Conservation (phyloP, 352 stramenopile genomes). For the Phytophthora tentaculata region DNA sequence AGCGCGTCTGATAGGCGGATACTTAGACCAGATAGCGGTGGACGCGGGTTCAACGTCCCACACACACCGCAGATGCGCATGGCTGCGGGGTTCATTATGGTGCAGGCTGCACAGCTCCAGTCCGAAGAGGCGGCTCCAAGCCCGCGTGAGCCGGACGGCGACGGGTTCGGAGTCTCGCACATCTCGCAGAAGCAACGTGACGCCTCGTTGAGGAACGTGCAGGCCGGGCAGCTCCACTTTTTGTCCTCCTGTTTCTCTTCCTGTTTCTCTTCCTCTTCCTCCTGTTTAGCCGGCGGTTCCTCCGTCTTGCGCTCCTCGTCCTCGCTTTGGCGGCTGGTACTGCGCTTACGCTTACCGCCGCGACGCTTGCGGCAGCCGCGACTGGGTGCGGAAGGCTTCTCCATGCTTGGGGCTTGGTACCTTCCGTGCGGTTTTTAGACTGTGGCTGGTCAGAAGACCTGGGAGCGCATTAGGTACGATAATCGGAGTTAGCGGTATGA, state of each 20-base stretch:
- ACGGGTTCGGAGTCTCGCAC: conserved; percentile 71
- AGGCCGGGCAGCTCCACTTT: conserved; percentile 71
- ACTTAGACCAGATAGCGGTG: conserved; percentile 39
- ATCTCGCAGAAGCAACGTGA: conserved; percentile 75
- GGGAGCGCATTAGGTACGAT: conserved; percentile 26
- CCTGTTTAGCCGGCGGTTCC: conserved; percentile 2
- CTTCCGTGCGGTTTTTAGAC: conserved; percentile 17
- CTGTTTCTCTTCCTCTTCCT: conserved; percentile 18
- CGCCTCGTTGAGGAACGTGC: conserved; percentile 76
- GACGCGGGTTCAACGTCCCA: conserved; percentile 73
- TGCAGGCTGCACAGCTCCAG: conserved; percentile 77
- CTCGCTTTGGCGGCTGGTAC: conserved; percentile 18
- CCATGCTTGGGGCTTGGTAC: conserved; percentile 23
- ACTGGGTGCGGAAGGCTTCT: conserved; percentile 18
- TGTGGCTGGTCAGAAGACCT: conserved; percentile 25
- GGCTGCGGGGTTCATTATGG: conserved; percentile 64
- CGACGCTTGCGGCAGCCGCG: conserved; percentile 28
- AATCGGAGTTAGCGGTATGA: conserved; percentile 12
- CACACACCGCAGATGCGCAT: conserved; percentile 63
- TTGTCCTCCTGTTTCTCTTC: conserved; percentile 21
- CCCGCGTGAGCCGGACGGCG: conserved; percentile 17
- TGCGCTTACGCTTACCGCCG: conserved; percentile 49
- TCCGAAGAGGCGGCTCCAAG: conserved; percentile 26
- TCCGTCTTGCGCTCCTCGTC: conserved; percentile 27
- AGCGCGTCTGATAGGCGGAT: conserved; percentile 41